A percentile compares a stretch with the other conserved stretches of the same genome.
Conservation (phyloP, 805 yeast species). For the Metschnikowia henanensis region DNA sequence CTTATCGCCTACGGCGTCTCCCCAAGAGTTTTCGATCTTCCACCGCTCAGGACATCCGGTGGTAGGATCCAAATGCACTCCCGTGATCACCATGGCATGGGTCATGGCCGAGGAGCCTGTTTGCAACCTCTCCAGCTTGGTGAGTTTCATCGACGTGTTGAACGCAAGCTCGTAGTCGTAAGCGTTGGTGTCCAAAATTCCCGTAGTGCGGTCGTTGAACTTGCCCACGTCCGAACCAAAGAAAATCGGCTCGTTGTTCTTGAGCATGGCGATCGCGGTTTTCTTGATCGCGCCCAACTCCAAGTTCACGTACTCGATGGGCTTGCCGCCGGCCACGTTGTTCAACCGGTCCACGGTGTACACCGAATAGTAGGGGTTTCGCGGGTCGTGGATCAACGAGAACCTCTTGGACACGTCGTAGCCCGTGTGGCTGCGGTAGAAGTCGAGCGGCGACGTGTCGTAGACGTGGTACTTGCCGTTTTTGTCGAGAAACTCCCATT, state of each 20-base stretch:
- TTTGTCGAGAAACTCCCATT: constrained; percentile 77
- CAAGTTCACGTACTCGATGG: constrained; percentile 69
- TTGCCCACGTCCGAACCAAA: constrained; percentile 91
- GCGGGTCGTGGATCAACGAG: constrained; percentile 79
- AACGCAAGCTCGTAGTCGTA: constrained; percentile 65
- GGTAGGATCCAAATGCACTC: constrained; percentile 65
- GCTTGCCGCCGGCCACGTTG: constrained; percentile 69
- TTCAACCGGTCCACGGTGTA: constrained; percentile 74
- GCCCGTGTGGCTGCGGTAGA: constrained; percentile 54
- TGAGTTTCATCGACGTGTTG: constrained; percentile 49
- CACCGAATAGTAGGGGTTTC: constrained; percentile 64
- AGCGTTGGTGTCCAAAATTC: constrained; percentile 69
- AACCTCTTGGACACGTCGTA: constrained; percentile 53
- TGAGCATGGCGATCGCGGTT: constrained; percentile 65
- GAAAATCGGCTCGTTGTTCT: constrained; percentile 76
- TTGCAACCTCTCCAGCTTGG: constrained; percentile 67
- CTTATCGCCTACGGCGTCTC: constrained; percentile 38
- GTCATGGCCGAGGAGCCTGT: constrained; percentile 80
- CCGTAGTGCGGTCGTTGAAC: constrained; percentile 59
- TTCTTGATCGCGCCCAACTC: constrained; percentile 57
- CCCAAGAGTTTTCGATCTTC: constrained; percentile 48
- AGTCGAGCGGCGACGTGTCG: constrained; percentile 63
- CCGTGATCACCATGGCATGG: constrained; percentile 87
- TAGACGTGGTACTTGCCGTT: constrained; percentile 56
- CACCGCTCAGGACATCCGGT: constrained; percentile 41